A percentile compares a stretch with the other conserved stretches of the same genome.
Conservation (phyloP, 495 filamentous ascomycete genomes). For the Ramalina intermedia region DNA sequence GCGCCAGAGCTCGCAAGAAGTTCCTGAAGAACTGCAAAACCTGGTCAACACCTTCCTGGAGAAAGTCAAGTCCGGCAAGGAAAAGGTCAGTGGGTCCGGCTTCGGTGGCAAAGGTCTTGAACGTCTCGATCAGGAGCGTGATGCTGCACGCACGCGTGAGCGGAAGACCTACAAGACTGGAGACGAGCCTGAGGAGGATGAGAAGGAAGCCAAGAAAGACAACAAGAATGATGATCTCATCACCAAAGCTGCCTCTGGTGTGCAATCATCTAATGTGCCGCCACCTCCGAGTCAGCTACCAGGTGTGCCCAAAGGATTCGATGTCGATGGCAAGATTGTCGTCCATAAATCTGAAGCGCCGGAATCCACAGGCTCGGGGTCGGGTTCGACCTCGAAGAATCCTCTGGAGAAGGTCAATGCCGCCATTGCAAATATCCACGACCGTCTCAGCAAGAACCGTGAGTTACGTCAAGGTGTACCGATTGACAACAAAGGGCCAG, state of each 20-base stretch:
- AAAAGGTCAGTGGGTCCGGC: conserved; percentile 64
- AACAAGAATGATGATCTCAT: conserved; percentile 44
- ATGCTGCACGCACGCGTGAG: conserved; percentile 68
- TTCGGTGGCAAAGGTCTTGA: conserved; percentile 95
- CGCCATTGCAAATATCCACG: conserved; percentile 75
- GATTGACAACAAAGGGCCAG: conserved; percentile 96
- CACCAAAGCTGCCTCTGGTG: conserved; percentile 48
- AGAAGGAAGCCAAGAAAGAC: conserved; percentile 53
- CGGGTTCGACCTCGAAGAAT: conserved; percentile 39
- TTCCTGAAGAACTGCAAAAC: conserved; percentile 58
- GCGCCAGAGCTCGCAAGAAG: conserved; percentile 71
- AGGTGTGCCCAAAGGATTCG: conserved; percentile 47
- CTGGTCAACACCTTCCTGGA: conserved; percentile 57
- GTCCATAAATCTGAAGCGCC: conserved; percentile 61
- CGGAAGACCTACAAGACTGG: conserved; percentile 82
- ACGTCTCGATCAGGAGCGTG: conserved; percentile 77
- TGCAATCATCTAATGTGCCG: conserved; percentile 41
- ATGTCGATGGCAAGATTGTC: conserved; percentile 60
- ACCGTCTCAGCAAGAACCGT: conserved; percentile 70
- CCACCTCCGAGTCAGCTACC: conserved; percentile 21
- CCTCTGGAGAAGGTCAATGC: conserved; percentile 71
- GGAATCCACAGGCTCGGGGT: conserved; percentile 19
- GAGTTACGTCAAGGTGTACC: conserved; percentile 82
- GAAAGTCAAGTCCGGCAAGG: conserved; percentile 85
- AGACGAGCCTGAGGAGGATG: conserved; percentile 74